Conservation (phyloP, 257 asterid genomes). For the Rubia yunnanensis region DNA sequence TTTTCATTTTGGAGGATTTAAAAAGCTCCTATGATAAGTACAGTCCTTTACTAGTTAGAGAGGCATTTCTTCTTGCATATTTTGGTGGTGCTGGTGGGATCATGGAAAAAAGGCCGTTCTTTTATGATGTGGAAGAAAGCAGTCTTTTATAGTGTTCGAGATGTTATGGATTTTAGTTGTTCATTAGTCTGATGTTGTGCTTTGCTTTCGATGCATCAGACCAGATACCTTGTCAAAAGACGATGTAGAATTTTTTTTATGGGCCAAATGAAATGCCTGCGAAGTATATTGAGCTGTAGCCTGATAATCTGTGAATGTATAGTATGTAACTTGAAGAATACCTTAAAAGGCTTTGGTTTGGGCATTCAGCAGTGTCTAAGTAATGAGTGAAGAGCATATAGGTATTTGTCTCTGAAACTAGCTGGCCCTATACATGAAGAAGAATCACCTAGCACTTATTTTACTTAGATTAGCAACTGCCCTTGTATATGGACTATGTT, state of each 20-base stretch:
- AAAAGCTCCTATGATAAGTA: not conserved
- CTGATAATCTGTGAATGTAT: not conserved
- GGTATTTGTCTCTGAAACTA: not conserved
- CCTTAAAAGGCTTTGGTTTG: not conserved
- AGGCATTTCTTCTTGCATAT: not conserved
- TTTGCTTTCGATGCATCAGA: constrained; percentile 7
- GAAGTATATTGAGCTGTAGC: not conserved
- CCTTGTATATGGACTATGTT: not conserved
- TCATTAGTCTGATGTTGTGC: not conserved
- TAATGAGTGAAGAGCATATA: not conserved
- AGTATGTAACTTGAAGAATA: not conserved
- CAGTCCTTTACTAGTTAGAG: not conserved
- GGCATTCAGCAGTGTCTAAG: not conserved
- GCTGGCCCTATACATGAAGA: not conserved
- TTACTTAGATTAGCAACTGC: constrained; percentile 1
- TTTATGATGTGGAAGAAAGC: not conserved
- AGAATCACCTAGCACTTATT: not conserved
- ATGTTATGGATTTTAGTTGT: not conserved
- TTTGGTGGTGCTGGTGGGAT: not conserved
- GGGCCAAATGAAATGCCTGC: not conserved
- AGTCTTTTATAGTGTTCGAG: not conserved
- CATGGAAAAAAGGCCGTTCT: not conserved
- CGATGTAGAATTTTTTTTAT: not conserved
- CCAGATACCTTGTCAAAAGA: constrained; percentile 1
- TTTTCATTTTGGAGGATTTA: not conserved